phyloP scores from a whole-genome alignment of 2,329 filamentous ascomycete species.

The Thelonectria olida region DNA sequence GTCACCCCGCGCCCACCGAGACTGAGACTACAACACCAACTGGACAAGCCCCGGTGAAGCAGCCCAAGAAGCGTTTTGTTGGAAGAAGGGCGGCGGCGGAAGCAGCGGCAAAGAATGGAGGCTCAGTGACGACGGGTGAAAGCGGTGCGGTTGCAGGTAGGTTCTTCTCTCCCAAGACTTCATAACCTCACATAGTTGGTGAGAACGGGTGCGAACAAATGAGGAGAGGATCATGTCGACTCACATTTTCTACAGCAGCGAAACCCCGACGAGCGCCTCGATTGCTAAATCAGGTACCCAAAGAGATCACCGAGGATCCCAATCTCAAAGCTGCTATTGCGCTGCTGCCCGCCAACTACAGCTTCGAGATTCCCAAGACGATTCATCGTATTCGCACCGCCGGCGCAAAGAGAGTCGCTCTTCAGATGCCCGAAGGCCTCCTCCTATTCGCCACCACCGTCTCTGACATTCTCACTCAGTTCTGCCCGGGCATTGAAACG shows the following conservation, averaged over 20 bases:
- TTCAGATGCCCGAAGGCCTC: conserved; percentile 98
- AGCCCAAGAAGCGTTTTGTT: conserved; percentile 93
- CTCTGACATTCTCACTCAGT: conserved; percentile 93
- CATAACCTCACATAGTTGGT: background rate
- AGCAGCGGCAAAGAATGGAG: conserved; percentile 58
- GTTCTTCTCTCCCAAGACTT: conserved; percentile 27
- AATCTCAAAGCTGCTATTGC: conserved; percentile 88
- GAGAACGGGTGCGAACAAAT: background rate
- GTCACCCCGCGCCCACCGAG: conserved; percentile 25
- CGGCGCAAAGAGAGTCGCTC: conserved; percentile 81
- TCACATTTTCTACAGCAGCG: conserved; percentile 62
- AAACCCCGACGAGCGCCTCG: conserved; percentile 77
- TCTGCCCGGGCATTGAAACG: conserved; percentile 90
- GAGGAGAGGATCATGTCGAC: background rate
- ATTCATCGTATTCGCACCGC: conserved; percentile 90
- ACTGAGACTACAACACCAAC: conserved; percentile 40
- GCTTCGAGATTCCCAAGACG: conserved; percentile 98
- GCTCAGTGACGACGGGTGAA: conserved; percentile 34
- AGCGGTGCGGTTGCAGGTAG: conserved; percentile 61
- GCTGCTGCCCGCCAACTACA: conserved; percentile 94
- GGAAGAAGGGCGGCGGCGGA: conserved; percentile 79
- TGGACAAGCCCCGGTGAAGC: conserved; percentile 62
- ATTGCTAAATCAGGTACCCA: conserved; percentile 89
- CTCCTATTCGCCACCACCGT: conserved; percentile 97
- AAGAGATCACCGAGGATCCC: conserved; percentile 84